Evolutionary conservation across 2,329 filamentous ascomycete genomes (phyloP).

Genomic region (Aspergillus tanneri): DNA sequence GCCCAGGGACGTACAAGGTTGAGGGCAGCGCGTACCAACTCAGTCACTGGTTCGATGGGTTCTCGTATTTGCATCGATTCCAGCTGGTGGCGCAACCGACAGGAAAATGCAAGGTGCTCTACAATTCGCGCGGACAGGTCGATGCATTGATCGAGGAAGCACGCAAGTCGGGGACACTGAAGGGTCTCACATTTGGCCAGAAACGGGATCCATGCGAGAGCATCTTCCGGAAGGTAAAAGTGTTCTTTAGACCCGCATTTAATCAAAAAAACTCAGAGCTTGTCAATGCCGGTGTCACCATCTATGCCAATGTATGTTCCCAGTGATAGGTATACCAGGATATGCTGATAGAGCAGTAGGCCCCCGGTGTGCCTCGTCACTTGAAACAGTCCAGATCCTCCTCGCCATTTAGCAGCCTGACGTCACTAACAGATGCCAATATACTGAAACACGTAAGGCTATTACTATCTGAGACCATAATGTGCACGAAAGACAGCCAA

Average conservation of each 20-base stretch:
- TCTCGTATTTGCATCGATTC: slow-evolving; percentile 68
- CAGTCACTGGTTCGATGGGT: slow-evolving; percentile 77
- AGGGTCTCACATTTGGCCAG: slow-evolving; percentile 65
- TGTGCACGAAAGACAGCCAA: not conserved
- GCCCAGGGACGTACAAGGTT: slow-evolving; percentile 63
- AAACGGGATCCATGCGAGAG: slow-evolving; percentile 70
- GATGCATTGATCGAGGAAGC: slow-evolving; percentile 62
- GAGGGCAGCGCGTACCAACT: slow-evolving; percentile 57
- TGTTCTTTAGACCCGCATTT: slow-evolving; percentile 4
- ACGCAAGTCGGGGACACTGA: slow-evolving; percentile 56
- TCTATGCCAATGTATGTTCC: slow-evolving; percentile 57
- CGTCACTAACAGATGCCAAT: slow-evolving; percentile 57
- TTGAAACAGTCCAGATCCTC: slow-evolving; percentile 17
- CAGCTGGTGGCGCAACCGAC: slow-evolving; percentile 54
- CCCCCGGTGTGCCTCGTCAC: slow-evolving; percentile 16
- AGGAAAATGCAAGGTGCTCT: slow-evolving; percentile 53
- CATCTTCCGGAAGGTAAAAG: slow-evolving; percentile 65
- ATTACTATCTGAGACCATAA: not conserved
- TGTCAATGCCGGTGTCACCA: slow-evolving; percentile 62
- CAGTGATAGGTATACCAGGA: slow-evolving; percentile 41
- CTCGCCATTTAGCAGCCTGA: slow-evolving; percentile 51
- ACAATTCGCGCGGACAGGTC: slow-evolving; percentile 67
- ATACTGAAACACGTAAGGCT: slow-evolving; percentile 8
- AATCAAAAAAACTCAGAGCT: slow-evolving; percentile 57
- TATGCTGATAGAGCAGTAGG: slow-evolving; percentile 18